phyloP scores from a whole-genome alignment of 257 asterid species.

The Penstemon newberryi region DNA sequence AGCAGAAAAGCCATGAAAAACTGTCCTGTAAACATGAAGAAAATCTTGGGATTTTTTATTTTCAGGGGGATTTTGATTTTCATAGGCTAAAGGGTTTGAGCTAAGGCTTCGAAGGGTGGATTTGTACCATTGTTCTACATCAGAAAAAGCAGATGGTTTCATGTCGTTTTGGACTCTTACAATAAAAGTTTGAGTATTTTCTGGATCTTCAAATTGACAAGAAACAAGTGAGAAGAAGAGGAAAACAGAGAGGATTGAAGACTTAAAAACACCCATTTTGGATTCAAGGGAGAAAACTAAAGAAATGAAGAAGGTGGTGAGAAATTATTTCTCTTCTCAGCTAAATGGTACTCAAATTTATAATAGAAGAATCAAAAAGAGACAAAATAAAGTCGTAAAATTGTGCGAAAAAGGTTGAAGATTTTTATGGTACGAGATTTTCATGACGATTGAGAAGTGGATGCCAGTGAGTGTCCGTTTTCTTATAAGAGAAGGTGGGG shows the following conservation, averaged over 20 bases:
- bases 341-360: not conserved
- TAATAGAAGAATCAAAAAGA: not conserved
- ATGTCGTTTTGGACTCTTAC: slow-evolving; percentile 60
- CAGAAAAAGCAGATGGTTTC: slow-evolving; percentile 63
- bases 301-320: not conserved
- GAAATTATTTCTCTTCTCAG: not conserved
- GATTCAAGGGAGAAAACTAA: slow-evolving; percentile 12
- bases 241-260: slow-evolving; percentile 17
- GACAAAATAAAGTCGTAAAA: slow-evolving; percentile 16
- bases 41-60: slow-evolving; percentile 25
- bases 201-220: slow-evolving; percentile 11
- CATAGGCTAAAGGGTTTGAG: slow-evolving; percentile 29
- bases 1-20: slow-evolving; percentile 80
- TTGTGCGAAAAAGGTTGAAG: slow-evolving; percentile 18
- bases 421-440: slow-evolving; percentile 25
- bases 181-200: slow-evolving; percentile 48
- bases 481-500: slow-evolving; percentile 22
- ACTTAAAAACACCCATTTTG: slow-evolving; percentile 32
- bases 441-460: slow-evolving; percentile 27
- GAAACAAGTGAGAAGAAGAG: slow-evolving; percentile 19
- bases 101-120: slow-evolving; percentile 59
- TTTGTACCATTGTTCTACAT: slow-evolving; percentile 61
- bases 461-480: slow-evolving; percentile 17
- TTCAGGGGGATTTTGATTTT: not conserved
- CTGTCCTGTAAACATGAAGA: slow-evolving; percentile 66